Base-by-base conservation (phyloP, 78 protist species). In the Dictyostelium capitatum region DNA sequence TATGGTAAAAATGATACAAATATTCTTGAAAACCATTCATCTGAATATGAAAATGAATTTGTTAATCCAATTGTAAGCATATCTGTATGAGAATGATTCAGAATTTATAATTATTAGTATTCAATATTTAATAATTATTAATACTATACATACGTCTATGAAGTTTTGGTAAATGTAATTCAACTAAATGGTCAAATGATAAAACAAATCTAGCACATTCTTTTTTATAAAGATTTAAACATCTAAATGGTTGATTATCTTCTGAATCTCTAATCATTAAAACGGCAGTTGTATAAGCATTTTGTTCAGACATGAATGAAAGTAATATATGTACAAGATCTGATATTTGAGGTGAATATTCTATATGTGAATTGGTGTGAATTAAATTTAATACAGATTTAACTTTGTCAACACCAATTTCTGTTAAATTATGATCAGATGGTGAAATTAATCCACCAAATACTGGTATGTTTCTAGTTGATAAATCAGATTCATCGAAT, bases 21-120 rank as follows among this genome's bases (percentile, higher is more conserved):
- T 59, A 85, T 46, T 75, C 92, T 85, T 20, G 83, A 74, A 51
- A 85, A 85, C 92, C 92, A 85, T 57, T 85, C 92, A 15, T 85
- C 92, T 41, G 83, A 11, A 25, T 74, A 85, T 28, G 47, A 46
- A 28, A 20, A 28, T 41, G 78, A 62, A 54, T 47, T 72, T 25
- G 75, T 74, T 14, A 85, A 25, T 28, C 92, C 92, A 43, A 85
- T n/a, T 59, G 59, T 46, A 20, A 75, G 37, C 92, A 85, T 85
- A 75, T 85, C 92, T 85, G 62, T n/a, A 62, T 8, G 28, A 62
- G 23, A 25, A 62, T n/a, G n/a, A 59, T 20, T n/a, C 7, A 57
- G 1, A 14, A n/a, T 57, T 57, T 14, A n/a, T 59, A 23, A 3
- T 59, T n/a, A 23, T 59, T 59, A 23, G 17, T 19, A 59, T n/a